Base-by-base conservation (phyloP, 2,329 filamentous ascomycete species). In the Cytospora piceicola region DNA sequence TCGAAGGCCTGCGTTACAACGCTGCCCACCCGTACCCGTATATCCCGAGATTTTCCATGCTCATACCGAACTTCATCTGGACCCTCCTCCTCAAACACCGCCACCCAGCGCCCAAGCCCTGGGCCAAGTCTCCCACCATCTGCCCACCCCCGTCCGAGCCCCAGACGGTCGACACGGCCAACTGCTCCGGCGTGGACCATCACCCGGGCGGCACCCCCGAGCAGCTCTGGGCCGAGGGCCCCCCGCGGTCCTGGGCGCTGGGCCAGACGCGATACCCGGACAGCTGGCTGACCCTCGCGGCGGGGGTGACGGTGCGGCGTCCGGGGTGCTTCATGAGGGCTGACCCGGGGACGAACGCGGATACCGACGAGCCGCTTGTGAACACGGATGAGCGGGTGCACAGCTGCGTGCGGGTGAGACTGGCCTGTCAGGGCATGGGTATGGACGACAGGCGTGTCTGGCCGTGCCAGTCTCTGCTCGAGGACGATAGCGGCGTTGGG, bases 321-420 rank as follows among this genome's bases (percentile, higher is more conserved):
- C 79, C 79, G 3, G 79, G 78, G 1, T 67, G 76, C 15, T 77
- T 76, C 55, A 72, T 73, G 32, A 72, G 78, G 24, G 72, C 77
- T 11, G 75, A 80, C 69, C 75, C 78, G 54, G 71, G 75, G 27
- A 77, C 73, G 8, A 79, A 79, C 60, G 63, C 71, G n/a, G 72
- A 74, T 30, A 78, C 76, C 0, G 65, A 70, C 14, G 70, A 77
- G 60, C 76, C 76, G 7, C 71, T 81, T 65, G 62, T 74, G 4
- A 71, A 76, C 53, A 81, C 78, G 0, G 72, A 73, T 63, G 79
- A 81, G 70, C 71, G 77, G 20, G 73, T 81, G 9, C 75, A 77
- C 51, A 69, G 67, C 14, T 70, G 68, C 14, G 75, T 74, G 29
- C 66, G 75, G 12, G 71, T 77, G 20, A 60, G 75, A 14, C 61